Evolutionary conservation across 805 yeast genomes (phyloP).

Genomic region (Saccharomycopsis javanensis): DNA sequence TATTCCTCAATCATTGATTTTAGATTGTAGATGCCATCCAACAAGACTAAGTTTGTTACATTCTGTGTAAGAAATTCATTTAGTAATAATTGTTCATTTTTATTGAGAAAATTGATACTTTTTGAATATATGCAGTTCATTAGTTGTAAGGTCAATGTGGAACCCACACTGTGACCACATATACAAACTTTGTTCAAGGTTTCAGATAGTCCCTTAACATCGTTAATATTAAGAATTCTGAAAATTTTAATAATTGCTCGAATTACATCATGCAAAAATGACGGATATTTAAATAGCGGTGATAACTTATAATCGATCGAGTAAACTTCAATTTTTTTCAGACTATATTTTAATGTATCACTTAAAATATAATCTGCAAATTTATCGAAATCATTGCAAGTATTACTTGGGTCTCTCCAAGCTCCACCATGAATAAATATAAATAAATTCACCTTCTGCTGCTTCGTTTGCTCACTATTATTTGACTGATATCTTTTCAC

Average conservation of each 20-base stretch:
- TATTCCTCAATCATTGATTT: conserved; percentile 45
- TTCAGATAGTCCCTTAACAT: not conserved
- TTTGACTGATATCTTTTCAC: not conserved
- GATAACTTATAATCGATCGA: conserved; percentile 59
- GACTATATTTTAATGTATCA: conserved; percentile 6
- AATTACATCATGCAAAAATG: conserved; percentile 47
- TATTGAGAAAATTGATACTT: not conserved
- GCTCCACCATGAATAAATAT: conserved; percentile 83
- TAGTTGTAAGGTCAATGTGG: conserved; percentile 52
- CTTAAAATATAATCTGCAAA: conserved; percentile 21
- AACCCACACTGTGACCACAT: conserved; percentile 79
- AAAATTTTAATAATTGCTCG: conserved; percentile 29
- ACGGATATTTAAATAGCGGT: conserved; percentile 54
- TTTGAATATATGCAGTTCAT: conserved; percentile 23
- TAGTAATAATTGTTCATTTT: not conserved
- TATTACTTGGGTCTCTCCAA: conserved; percentile 66
- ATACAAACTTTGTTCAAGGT: conserved; percentile 21
- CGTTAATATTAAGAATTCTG: conserved; percentile 13
- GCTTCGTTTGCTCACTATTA: not conserved
- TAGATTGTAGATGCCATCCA: conserved; percentile 68
- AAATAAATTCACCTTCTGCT: conserved; percentile 4
- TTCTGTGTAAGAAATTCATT: not conserved
- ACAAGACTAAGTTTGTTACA: conserved; percentile 27
- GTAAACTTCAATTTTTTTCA: conserved; percentile 22
- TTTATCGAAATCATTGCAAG: conserved; percentile 42